Percentiles rank a stretch among this genome's conserved stretches.
phyloP scores from a whole-genome alignment of 495 filamentous ascomycete genomes.

The Hypoxylon lenormandii region DNA sequence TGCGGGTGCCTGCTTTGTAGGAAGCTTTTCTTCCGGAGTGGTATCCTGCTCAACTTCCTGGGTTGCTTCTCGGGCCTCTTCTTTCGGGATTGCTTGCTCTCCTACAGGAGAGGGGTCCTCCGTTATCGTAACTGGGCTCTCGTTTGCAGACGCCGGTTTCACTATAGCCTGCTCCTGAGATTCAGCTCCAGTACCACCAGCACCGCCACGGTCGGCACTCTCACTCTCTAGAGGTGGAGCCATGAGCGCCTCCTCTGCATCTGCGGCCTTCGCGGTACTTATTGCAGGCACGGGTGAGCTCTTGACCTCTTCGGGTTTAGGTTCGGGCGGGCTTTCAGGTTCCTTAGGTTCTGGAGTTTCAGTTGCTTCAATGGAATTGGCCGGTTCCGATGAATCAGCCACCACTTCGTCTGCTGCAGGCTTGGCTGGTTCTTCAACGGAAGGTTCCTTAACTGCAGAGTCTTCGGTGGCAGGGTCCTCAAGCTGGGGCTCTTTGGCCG shows the following conservation, averaged over 20 bases:
- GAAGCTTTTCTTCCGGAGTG: not conserved
- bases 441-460: no score
- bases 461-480: no score
- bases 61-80: constrained; percentile 14
- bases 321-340: not conserved
- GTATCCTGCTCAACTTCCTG: constrained; percentile 7
- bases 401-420: not conserved
- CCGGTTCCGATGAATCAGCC: not conserved
- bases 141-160: not conserved
- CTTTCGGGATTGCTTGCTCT: constrained; percentile 10
- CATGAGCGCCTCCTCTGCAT: not conserved
- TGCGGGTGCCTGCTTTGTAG: not conserved
- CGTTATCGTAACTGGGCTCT: not conserved
- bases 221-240: not conserved
- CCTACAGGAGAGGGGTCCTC: not conserved
- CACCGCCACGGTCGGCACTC: not conserved
- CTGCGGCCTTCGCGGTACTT: not conserved
- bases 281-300: not conserved
- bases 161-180: not conserved
- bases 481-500: no score
- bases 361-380: not conserved
- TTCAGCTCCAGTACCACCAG: not conserved
- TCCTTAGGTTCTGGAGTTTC: not conserved
- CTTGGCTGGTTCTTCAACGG: constrained; percentile 1
- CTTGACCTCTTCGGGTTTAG: not conserved